Base-by-base conservation (phyloP, 352 stramenopile genomes). In the Pythium aphanidermatum region DNA sequence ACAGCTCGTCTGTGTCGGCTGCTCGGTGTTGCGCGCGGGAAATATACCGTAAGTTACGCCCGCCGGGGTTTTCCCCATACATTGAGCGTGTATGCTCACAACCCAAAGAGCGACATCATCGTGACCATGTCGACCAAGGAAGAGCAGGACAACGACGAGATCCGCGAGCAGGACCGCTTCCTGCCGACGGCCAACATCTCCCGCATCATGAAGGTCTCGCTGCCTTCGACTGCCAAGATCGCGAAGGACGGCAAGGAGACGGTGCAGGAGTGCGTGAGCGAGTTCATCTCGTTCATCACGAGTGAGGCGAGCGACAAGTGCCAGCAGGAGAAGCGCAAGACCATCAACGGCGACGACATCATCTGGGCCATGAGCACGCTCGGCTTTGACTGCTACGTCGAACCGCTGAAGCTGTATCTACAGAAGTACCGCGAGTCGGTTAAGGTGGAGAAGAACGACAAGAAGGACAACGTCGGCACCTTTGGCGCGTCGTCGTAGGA, bases 211-310 rank as follows among this genome's bases (percentile, higher is more conserved):
- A 99, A 99, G 74, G 96, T 97, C 44, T 97, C 86, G 34, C 81
- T 99, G 17, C 97, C 97, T 19, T 89, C 95, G 53, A 98, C 96
- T 43, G 96, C 96, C 49, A 99, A 99, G 83, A 98, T 99, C 67
- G 95, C 96, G 46, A 99, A 99, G 75, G 97, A 99, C 68, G 97
- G 95, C 55, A 99, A 99, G 69, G 96, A 99, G 68, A 98, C 94
- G 9, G 95, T 99, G 42, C 96, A 99, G 77, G 96, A 99, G 77
- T 99, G 96, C 61, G 96, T 99, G 48, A 98, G 90, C 36, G 97
- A 99, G 76, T 99, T 99, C 72, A 99, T 99, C 64, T 98, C 92
- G 64, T 99, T 99, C 76, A 98, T 99, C 63, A 99, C 96, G 45
- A 98, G 77, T 61, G 85, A 98, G 58, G 97, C 97, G 23, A 98